A percentile compares a stretch with the other conserved stretches of the same genome.
These are phyloP conservation scores for Ganoderma boninense DNA, from an alignment of 1,284 basidiomycete genomes.

Conservation along the genomic window DNA sequence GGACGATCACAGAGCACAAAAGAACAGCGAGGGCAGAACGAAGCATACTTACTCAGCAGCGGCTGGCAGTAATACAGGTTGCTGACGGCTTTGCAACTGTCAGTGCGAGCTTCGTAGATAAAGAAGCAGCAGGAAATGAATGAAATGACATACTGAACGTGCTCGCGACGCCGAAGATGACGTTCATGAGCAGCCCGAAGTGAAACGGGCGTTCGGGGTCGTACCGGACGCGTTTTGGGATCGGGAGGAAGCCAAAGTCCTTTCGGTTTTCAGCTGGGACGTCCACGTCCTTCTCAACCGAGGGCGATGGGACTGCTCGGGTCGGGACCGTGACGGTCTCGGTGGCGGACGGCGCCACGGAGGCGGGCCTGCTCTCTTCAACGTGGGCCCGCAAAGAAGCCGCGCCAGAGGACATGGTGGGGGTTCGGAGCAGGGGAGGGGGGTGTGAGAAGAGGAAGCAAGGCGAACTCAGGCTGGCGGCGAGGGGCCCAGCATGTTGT, in stretches of 20 bases:
- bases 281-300: background rate
- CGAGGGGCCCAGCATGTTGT: slow-evolving; percentile 8
- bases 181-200: slow-evolving; percentile 69
- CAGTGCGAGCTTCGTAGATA: background rate
- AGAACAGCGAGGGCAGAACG: background rate
- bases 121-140: background rate
- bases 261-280: slow-evolving; percentile 7
- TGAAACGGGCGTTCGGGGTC: slow-evolving; percentile 64
- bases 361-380: background rate
- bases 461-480: background rate
- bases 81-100: slow-evolving; percentile 51
- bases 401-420: slow-evolving; percentile 7
- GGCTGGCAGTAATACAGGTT: slow-evolving; percentile 83
- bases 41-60: slow-evolving; percentile 59
- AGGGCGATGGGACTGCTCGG: background rate
- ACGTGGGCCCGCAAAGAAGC: background rate
- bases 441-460: background rate
- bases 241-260: slow-evolving; percentile 74
- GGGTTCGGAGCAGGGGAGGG: background rate
- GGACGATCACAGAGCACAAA: background rate
- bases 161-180: slow-evolving; percentile 72
- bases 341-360: slow-evolving; percentile 10
- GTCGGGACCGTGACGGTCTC: slow-evolving; percentile 14
- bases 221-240: slow-evolving; percentile 68
- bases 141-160: slow-evolving; percentile 65